These are phyloP conservation scores for Trichomonascaceae sp. DNA, from an alignment of 1,139 yeast species.

Conservation along the genomic window DNA sequence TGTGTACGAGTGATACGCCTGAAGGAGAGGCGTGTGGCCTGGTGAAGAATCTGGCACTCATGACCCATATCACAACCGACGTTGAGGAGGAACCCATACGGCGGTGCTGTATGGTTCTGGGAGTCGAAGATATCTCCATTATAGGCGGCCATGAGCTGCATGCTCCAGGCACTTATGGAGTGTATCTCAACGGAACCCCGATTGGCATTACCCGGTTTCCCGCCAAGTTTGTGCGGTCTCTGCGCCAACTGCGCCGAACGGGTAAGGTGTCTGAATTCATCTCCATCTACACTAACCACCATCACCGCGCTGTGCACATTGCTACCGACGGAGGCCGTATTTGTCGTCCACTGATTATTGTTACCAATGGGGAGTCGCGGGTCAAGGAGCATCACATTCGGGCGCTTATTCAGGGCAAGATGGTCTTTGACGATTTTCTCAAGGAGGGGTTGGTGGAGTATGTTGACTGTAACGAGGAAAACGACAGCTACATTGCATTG, in stretches of 20 bases:
- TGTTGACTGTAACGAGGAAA: conserved; percentile 94
- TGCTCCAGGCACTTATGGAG: conserved; percentile 63
- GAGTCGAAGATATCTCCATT: conserved; percentile 75
- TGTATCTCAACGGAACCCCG: conserved; percentile 85
- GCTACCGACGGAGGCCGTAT: conserved; percentile 99
- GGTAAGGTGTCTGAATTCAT: conserved; percentile 85
- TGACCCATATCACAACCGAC: conserved; percentile 98
- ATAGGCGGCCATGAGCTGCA: conserved; percentile 80
- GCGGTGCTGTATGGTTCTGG: conserved; percentile 63
- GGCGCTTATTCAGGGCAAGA: conserved; percentile 47
- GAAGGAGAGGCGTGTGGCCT: conserved; percentile 99
- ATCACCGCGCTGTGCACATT: conserved; percentile 86
- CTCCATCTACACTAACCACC: conserved; percentile 78
- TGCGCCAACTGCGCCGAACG: conserved; percentile 68
- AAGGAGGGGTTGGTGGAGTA: conserved; percentile 83
- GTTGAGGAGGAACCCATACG: conserved; percentile 88
- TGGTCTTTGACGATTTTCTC: conserved; percentile 84
- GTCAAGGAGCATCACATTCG: conserved; percentile 60
- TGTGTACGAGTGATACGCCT: conserved; percentile 97
- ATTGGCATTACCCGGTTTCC: conserved; percentile 86
- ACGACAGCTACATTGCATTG: conserved; percentile 85
- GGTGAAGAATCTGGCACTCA: conserved; percentile 87
- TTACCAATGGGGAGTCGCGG: conserved; percentile 53
- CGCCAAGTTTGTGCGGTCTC: conserved; percentile 59
- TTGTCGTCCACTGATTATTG: conserved; percentile 91